phyloP scores from a whole-genome alignment of 331 rosid genomes.

The Saraca asoca region DNA sequence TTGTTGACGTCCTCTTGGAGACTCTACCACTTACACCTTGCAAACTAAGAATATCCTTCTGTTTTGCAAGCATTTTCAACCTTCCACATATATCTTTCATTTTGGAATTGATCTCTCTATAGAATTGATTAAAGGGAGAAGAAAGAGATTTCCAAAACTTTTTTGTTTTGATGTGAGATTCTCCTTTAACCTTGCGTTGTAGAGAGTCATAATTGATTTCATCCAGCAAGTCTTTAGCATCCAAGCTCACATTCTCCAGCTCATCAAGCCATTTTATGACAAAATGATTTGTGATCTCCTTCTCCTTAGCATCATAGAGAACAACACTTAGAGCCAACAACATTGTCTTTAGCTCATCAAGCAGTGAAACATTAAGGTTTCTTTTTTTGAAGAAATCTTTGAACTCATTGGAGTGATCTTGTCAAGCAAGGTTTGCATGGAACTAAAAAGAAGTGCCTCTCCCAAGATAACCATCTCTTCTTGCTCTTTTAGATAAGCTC shows the following conservation, averaged over 20 bases:
- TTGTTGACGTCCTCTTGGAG: constrained; percentile 20
- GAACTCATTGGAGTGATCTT: constrained; percentile 13
- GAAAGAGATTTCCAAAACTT: not conserved
- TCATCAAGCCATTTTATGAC: constrained; percentile 31
- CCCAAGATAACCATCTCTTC: constrained; percentile 1
- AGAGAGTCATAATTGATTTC: constrained; percentile 40
- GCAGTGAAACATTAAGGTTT: constrained; percentile 23
- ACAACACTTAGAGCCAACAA: constrained; percentile 28
- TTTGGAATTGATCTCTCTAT: not conserved
- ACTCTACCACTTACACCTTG: constrained; percentile 19
- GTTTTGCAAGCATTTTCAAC: constrained; percentile 11
- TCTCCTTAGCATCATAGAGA: constrained; percentile 36
- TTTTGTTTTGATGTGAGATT: not conserved
- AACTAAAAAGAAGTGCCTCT: constrained; percentile 24
- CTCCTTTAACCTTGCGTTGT: constrained; percentile 16
- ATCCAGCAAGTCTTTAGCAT: constrained; percentile 38
- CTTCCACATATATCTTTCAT: constrained; percentile 20
- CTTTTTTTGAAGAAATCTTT: not conserved
- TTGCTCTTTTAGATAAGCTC: too few species aligned
- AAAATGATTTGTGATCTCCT: constrained; percentile 21
- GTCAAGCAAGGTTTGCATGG: constrained; percentile 16
- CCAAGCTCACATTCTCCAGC: constrained; percentile 30
- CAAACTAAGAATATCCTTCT: constrained; percentile 25
- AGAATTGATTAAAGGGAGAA: not conserved
- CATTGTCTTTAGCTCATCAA: constrained; percentile 16